Percentiles rank a stretch among this genome's conserved stretches.
Conservation (phyloP, 1,284 basidiomycete species). For the Ustilago shanxiensis region DNA sequence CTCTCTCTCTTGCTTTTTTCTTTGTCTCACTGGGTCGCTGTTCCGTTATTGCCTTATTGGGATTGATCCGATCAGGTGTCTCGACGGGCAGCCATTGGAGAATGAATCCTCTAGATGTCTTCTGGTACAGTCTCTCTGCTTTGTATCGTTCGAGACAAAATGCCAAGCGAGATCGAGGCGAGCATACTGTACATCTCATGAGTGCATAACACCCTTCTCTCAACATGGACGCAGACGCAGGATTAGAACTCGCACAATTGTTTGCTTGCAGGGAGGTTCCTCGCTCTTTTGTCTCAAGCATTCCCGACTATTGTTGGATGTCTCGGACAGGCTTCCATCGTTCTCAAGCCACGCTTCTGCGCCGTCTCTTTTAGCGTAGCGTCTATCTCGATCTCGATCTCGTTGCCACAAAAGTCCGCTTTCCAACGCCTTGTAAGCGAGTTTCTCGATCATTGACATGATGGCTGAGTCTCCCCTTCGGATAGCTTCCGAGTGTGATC, state of each 20-base stretch:
- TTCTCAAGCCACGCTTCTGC: neutral
- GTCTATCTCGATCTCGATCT: neutral
- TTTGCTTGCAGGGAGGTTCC: neutral
- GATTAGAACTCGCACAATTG: too few relatives aligned
- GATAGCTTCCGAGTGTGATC: constrained; percentile 2
- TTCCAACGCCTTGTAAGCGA: neutral
- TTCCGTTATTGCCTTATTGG: too few relatives aligned
- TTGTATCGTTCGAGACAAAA: neutral
- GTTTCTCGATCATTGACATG: neutral
- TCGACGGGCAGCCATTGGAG: neutral
- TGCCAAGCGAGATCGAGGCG: neutral
- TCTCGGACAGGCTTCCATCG: neutral
- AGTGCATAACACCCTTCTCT: too few relatives aligned
- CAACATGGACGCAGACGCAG: too few relatives aligned
- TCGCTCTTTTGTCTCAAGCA: neutral
- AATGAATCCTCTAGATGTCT: neutral
- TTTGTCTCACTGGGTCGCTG: too few relatives aligned
- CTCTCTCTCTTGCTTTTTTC: too few relatives aligned
- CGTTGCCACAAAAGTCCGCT: neutral
- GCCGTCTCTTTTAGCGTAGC: neutral
- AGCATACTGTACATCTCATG: too few relatives aligned
- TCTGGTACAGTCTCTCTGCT: neutral
- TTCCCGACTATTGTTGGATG: neutral
- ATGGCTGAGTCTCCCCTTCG: neutral
- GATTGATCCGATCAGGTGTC: too few relatives aligned